Percentiles rank a stretch among this genome's conserved stretches.
Conservation (phyloP, 2,329 filamentous ascomycete species). For the Pyrenophora teres region DNA sequence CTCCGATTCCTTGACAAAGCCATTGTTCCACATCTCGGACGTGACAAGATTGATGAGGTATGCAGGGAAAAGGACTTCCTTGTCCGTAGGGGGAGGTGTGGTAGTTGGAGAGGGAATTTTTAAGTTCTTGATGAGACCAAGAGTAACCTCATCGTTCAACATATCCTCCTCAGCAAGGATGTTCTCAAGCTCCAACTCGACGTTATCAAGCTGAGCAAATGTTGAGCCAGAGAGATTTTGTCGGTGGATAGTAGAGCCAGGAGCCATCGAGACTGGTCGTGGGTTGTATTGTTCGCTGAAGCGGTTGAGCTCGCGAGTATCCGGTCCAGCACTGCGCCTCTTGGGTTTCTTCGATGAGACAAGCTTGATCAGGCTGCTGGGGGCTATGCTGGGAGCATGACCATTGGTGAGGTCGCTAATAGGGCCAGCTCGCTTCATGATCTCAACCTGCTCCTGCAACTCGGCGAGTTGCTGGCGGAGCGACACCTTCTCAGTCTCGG, state of each 20-base stretch:
- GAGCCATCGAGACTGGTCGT: conserved; percentile 93
- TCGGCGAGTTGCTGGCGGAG: conserved; percentile 87
- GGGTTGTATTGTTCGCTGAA: conserved; percentile 94
- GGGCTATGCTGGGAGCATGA: conserved; percentile 48
- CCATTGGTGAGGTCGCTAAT: conserved; percentile 71
- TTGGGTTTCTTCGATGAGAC: conserved; percentile 98
- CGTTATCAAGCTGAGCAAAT: conserved; percentile 83
- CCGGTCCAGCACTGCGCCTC: conserved; percentile 85
- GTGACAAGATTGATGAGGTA: conserved; percentile 99
- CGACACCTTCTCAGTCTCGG: conserved; percentile 83
- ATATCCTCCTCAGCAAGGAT: conserved; percentile 94
- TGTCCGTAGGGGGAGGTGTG: conserved; percentile 90
- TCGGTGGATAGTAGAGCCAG: conserved; percentile 66
- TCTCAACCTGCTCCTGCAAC: conserved; percentile 88
- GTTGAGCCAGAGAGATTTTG: conserved; percentile 75
- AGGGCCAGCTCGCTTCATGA: conserved; percentile 78
- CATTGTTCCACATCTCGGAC: conserved; percentile 99
- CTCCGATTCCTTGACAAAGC: conserved; percentile 98
- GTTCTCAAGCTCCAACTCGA: conserved; percentile 92
- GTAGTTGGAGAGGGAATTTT: conserved; percentile 91
- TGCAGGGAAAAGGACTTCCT: conserved; percentile 97
- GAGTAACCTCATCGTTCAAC: conserved; percentile 93
- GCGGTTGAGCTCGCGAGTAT: conserved; percentile 82
- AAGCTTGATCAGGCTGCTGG: conserved; percentile 88
- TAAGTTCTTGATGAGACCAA: conserved; percentile 93